phyloP scores from a whole-genome alignment of 2,329 filamentous ascomycete species.

The Verticillium nubilum region DNA sequence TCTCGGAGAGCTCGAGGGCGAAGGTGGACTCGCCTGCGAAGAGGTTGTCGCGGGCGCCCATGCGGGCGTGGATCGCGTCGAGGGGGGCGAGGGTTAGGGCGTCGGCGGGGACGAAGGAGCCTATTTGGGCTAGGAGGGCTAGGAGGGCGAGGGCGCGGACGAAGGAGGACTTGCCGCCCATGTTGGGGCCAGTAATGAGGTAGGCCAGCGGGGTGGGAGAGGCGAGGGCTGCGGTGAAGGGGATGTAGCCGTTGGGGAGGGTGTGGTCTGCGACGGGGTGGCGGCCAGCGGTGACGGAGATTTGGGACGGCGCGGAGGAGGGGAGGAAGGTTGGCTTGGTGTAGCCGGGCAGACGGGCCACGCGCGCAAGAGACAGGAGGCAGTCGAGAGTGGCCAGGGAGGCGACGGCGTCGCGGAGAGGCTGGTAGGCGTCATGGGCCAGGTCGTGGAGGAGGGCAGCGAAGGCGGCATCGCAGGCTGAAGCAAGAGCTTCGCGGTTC shows the following conservation, averaged over 20 bases:
- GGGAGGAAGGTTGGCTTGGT: slow-evolving; percentile 65
- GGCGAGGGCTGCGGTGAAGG: slow-evolving; percentile 75
- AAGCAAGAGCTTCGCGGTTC: slow-evolving; percentile 87
- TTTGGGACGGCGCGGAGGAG: slow-evolving; percentile 57
- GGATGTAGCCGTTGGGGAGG: slow-evolving; percentile 80
- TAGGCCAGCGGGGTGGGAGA: slow-evolving; percentile 64
- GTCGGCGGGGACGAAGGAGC: slow-evolving; percentile 84
- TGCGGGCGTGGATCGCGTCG: slow-evolving; percentile 90
- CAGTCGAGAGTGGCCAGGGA: slow-evolving; percentile 85
- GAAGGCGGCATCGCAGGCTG: slow-evolving; percentile 86
- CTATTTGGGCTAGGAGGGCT: slow-evolving; percentile 89
- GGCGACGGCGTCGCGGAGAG: slow-evolving; percentile 81
- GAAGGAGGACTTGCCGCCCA: slow-evolving; percentile 98
- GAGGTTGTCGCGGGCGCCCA: slow-evolving; percentile 95
- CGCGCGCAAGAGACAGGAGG: slow-evolving; percentile 76
- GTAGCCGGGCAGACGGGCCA: slow-evolving; percentile 85
- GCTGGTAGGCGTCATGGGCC: slow-evolving; percentile 71
- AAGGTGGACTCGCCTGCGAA: slow-evolving; percentile 93
- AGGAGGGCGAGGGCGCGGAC: slow-evolving; percentile 90
- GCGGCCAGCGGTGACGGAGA: slow-evolving; percentile 69
- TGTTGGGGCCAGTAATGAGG: slow-evolving; percentile 94
- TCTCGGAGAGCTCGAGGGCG: slow-evolving; percentile 96
- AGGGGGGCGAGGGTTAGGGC: slow-evolving; percentile 71
- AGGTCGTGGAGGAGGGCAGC: slow-evolving; percentile 65
- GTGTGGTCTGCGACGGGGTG: slow-evolving; percentile 96